Evolutionary conservation across 345 rosid genomes (phyloP), one percentile per base, ranked within the genome.

Genomic region (Pistacia vera): DNA sequence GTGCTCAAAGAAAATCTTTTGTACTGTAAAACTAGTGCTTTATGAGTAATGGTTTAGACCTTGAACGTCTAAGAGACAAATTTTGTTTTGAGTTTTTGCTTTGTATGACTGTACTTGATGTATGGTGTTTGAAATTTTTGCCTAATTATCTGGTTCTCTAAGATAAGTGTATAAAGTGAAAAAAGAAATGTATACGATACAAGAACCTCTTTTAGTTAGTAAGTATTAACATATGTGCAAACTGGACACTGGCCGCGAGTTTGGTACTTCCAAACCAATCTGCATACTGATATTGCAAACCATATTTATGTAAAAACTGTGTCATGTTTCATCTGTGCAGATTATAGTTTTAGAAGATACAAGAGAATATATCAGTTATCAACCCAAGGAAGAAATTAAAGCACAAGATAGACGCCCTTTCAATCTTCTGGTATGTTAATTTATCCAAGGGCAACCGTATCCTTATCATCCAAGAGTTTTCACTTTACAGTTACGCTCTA

Each of bases 311-410:
- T 12, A 48, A 20, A 28, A 11, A 22, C 20, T 14, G 5, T 52
- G 55, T 7, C 33, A 51, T 55, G 61, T 20, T 77, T 55, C 38
- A 17, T 61, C 35, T 55, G 6, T 77, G 80, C 88, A 95, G 98
- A 90, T 95, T 44, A 87, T 93, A 66, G 98, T 90, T 17, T 81
- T 95, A 85, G 99, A 95, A 88, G 99, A 95, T 83, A 93, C 94
- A 59, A 70, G 64, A 58, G 98, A 93, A 78, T 95, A 88, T 76
- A 89, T 95, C 59, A 80, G 97, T 76, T 93, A 93, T 83, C 90
- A 88, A 57, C 90, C 95, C 11, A 91, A 90, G 80, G 93, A 88
- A 54, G 98, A 90, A 82, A 85, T 49, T 59, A 78, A 83, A 81
- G 93, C 90, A 38, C 96, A 89, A 80, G 88, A 95, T 46, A 90